A percentile compares a stretch with the other conserved stretches of the same genome.
phyloP scores from a whole-genome alignment of 352 stramenopile species.

The Globisporangium canariense region DNA sequence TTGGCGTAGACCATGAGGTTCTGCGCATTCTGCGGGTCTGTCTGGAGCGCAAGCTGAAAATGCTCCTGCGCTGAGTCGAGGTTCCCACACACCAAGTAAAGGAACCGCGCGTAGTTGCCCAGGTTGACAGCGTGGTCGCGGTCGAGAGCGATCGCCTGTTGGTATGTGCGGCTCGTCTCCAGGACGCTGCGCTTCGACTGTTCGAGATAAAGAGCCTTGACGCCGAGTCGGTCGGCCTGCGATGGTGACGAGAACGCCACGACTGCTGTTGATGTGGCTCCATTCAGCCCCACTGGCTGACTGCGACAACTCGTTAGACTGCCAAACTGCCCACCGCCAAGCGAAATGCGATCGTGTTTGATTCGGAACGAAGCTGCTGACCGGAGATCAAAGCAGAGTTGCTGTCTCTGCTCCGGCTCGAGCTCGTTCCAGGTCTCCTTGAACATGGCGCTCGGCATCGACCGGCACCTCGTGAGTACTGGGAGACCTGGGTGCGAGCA shows the following conservation, averaged over 20 bases:
- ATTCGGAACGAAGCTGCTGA: conserved; percentile 30
- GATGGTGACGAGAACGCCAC: conserved; percentile 11
- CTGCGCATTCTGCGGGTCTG: conserved; percentile 17
- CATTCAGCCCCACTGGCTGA: background rate
- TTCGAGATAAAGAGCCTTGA: conserved; percentile 46
- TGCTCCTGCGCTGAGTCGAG: conserved; percentile 19
- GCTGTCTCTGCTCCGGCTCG: conserved; percentile 18
- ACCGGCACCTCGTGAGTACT: conserved; percentile 33
- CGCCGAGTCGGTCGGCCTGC: conserved; percentile 34
- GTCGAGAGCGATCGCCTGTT: conserved; percentile 32
- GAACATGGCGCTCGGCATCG: conserved; percentile 25
- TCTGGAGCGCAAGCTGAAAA: conserved; percentile 26
- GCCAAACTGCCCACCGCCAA: conserved; percentile 1
- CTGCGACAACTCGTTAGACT: background rate
- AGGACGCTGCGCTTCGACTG: conserved; percentile 18
- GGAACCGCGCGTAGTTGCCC: conserved; percentile 39
- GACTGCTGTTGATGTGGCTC: background rate
- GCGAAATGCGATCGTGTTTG: conserved; percentile 27
- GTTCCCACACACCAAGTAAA: conserved; percentile 22
- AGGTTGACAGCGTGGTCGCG: conserved; percentile 28
- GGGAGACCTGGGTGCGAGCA: conserved; percentile 9
- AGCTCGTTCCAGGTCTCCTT: conserved; percentile 30
- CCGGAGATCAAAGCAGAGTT: conserved; percentile 30
- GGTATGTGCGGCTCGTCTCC: conserved; percentile 29
- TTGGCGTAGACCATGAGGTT: conserved; percentile 31